phyloP scores from a whole-genome alignment of 495 filamentous ascomycete species.

The Podospora australis region DNA sequence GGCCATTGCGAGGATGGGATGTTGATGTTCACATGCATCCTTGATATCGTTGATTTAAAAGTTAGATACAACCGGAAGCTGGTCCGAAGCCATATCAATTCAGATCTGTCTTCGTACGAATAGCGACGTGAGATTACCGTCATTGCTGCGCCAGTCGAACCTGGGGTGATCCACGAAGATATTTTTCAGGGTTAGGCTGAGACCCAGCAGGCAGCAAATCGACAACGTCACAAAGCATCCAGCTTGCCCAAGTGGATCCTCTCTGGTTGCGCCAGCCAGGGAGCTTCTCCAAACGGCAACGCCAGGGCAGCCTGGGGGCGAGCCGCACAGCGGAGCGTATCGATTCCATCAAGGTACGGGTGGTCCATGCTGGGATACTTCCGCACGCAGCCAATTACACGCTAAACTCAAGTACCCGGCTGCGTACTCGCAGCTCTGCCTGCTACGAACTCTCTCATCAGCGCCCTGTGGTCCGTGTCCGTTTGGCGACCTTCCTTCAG shows the following conservation, averaged over 20 bases:
- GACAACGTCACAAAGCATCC: constrained; percentile 30
- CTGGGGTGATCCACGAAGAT: too few species aligned
- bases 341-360: constrained; percentile 9
- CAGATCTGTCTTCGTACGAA: too few species aligned
- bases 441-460: constrained; percentile 5
- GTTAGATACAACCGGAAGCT: too few species aligned
- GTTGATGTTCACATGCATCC: too few species aligned
- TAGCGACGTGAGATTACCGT: background rate
- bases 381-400: background rate
- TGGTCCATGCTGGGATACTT: constrained; percentile 9
- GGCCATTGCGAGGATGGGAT: too few species aligned
- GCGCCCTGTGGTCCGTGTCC: constrained; percentile 21
- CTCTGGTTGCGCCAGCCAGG: background rate
- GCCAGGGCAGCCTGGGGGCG: background rate
- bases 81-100: too few species aligned
- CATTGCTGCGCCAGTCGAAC: too few species aligned
- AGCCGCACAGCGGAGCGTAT: too few species aligned
- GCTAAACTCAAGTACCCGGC: constrained; percentile 2
- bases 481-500: constrained; percentile 24
- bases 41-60: too few species aligned
- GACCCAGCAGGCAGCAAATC: constrained; percentile 27
- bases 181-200: background rate
- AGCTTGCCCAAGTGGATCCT: constrained; percentile 13
- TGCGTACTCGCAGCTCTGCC: constrained; percentile 13
- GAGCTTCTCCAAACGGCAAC: constrained; percentile 2